Evolutionary conservation across 1,284 basidiomycete species (phyloP).

Genomic region (Apiotrichum gamsii): DNA sequence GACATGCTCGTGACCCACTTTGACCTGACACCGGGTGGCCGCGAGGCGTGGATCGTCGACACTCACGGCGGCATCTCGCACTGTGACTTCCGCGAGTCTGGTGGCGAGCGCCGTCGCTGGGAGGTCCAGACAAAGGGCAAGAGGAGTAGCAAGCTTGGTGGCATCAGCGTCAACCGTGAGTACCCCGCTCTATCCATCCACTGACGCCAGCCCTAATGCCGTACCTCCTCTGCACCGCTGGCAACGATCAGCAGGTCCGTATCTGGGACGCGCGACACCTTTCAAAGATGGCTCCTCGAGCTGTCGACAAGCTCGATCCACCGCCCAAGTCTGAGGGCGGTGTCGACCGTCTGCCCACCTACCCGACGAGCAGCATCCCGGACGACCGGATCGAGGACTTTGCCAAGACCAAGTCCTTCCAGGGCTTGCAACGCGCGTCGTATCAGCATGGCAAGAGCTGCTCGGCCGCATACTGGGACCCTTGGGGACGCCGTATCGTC

Average conservation of each 20-base stretch:
- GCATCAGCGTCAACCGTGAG: conserved; percentile 46
- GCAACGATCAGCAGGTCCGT: conserved; percentile 41
- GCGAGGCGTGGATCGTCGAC: conserved; percentile 48
- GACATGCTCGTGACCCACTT: conserved; percentile 49
- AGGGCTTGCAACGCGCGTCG: conserved; percentile 33
- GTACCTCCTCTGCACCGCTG: conserved; percentile 43
- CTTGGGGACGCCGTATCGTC: conserved; percentile 46
- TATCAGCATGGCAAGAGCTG: conserved; percentile 48
- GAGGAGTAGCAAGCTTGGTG: conserved; percentile 42
- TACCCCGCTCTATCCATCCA: conserved; percentile 5
- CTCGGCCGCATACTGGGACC: conserved; percentile 50
- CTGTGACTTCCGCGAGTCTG: conserved; percentile 45
- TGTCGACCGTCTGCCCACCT: conserved; percentile 11
- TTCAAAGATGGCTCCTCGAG: conserved; percentile 20
- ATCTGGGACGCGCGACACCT: conserved; percentile 46
- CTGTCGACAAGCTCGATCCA: conserved; percentile 13
- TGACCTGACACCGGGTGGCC: conserved; percentile 46
- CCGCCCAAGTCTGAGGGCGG: conserved; percentile 8
- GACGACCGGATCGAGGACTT: conserved; percentile 20
- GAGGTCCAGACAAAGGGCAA: conserved; percentile 38
- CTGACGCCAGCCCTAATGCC: conserved; percentile 37
- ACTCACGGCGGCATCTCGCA: conserved; percentile 49
- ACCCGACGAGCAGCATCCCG: conserved; percentile 21
- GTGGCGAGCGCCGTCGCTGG: conserved; percentile 33
- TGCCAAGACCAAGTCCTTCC: conserved; percentile 25